A percentile compares a stretch with the other conserved stretches of the same genome.
Evolutionary conservation across 108 stramenopile species (phyloP).

Genomic region (Skeletonema tropicum): DNA sequence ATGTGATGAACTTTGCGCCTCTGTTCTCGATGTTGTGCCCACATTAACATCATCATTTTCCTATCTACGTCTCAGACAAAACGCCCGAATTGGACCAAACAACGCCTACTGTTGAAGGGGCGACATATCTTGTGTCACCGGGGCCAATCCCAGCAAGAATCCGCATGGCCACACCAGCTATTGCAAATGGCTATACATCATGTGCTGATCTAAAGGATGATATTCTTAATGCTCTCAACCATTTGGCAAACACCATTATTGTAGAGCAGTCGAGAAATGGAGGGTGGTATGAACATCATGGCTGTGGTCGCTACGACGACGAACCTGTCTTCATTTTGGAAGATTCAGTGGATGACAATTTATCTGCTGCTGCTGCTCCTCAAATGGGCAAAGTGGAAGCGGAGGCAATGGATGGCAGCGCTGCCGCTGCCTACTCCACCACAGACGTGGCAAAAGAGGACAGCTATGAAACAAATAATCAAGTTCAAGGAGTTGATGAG

Average conservation of each 20-base stretch:
- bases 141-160: conserved; percentile 43
- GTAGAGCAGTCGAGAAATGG: conserved; percentile 16
- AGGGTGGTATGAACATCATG: background rate
- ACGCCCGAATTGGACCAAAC: background rate
- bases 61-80: background rate
- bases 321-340: background rate
- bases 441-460: conserved; percentile 33
- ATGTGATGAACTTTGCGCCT: background rate
- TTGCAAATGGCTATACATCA: conserved; percentile 34
- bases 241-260: conserved; percentile 49
- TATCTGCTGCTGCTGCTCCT: too few species aligned
- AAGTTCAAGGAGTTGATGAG: conserved; percentile 55
- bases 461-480: conserved; percentile 53
- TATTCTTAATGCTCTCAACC: conserved; percentile 44
- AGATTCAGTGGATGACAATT: background rate
- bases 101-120: background rate
- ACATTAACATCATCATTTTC: background rate
- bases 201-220: conserved; percentile 49
- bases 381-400: too few species aligned
- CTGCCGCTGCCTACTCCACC: background rate
- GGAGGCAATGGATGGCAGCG: background rate
- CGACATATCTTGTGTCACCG: conserved; percentile 23
- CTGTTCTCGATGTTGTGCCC: background rate
- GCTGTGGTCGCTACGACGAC: conserved; percentile 21
- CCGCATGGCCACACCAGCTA: conserved; percentile 39